Conservation (phyloP, 2,329 filamentous ascomycete genomes). For the Aspergillus flavus region DNA sequence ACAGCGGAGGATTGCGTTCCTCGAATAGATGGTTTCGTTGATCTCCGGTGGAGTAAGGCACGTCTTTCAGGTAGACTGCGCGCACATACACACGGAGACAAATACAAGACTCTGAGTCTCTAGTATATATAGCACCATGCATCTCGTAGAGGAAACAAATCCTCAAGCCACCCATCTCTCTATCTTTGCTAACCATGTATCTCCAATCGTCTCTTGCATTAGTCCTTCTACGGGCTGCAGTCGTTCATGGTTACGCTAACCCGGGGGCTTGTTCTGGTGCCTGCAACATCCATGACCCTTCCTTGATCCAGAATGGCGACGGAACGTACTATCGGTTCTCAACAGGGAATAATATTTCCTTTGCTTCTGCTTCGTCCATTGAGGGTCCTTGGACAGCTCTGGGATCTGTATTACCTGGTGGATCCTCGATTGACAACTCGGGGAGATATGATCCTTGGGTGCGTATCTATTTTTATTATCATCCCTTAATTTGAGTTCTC, state of each 20-base stretch:
- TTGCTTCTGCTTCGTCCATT: conserved; percentile 51
- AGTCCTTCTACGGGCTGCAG: conserved; percentile 11
- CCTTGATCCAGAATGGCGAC: conserved; percentile 51
- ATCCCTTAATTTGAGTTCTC: not conserved
- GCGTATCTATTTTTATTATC: conserved; percentile 13
- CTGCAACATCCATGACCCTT: conserved; percentile 50
- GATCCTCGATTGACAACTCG: conserved; percentile 48
- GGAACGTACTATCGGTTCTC: conserved; percentile 58
- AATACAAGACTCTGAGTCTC: not conserved
- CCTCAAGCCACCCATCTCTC: not conserved
- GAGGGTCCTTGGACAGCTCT: conserved; percentile 55
- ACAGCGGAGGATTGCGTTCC: not conserved
- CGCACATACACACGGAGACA: not conserved
- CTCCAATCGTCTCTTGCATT: not conserved
- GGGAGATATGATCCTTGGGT: conserved; percentile 57
- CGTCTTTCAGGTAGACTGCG: not conserved
- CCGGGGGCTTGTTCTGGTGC: conserved; percentile 35
- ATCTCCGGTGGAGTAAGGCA: not conserved
- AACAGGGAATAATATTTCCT: conserved; percentile 53
- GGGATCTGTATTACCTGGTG: conserved; percentile 50
- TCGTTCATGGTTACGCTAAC: conserved; percentile 31
- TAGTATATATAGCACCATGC: not conserved
- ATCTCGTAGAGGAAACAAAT: not conserved
- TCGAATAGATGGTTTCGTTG: not conserved
- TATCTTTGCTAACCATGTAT: not conserved